Evolutionary conservation across 2,329 filamentous ascomycete species (phyloP), one percentile per base, ranked within the genome.

Genomic region (Claviceps pazoutovae): DNA sequence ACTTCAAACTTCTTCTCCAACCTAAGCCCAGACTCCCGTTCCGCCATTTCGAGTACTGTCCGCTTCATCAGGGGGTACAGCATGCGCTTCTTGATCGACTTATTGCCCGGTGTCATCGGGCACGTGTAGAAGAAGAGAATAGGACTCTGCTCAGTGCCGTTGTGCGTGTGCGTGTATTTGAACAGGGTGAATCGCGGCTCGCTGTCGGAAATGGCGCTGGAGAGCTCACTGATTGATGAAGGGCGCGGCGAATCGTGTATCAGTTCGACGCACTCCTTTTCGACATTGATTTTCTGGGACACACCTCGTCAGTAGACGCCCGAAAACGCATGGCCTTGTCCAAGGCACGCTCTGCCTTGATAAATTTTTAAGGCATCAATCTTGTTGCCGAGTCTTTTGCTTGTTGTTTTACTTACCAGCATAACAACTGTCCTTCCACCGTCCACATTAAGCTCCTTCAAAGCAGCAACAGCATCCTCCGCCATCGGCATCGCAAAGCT

Each of bases 61-160:
- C 78, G 73, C 68, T 82, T 83, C 71, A 82, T 83, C 26, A 83
- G 71, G 37, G 87, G 86, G 64, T 93, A 93, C 62, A 93, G 68
- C 88, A 94, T 94, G 56, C 86, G 76, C 68, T 86, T 84, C 71
- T 88, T 90, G 71, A 93, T 86, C 50, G 78, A 72, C 68, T 82
- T 86, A 50, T 75, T 80, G 30, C 72, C 77, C 0, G 78, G 69
- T 4, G 83, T 75, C 7, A 76, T 71, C 0, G 88, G 88, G 65
- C 86, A 89, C 5, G 86, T 91, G 69, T 89, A 91, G 63, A 93
- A 81, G 71, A 93, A 93, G 5, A 91, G 73, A 47, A 91, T 71
- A 2, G 82, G 79, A 51, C 72, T 75, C 50, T 73, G 70, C 54
- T 75, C 68, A 46, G 62, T 56, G 21, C 79, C 79, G 36, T 71